phyloP scores from a whole-genome alignment of 1,284 basidiomycete genomes.

The Pascua guehoae region DNA sequence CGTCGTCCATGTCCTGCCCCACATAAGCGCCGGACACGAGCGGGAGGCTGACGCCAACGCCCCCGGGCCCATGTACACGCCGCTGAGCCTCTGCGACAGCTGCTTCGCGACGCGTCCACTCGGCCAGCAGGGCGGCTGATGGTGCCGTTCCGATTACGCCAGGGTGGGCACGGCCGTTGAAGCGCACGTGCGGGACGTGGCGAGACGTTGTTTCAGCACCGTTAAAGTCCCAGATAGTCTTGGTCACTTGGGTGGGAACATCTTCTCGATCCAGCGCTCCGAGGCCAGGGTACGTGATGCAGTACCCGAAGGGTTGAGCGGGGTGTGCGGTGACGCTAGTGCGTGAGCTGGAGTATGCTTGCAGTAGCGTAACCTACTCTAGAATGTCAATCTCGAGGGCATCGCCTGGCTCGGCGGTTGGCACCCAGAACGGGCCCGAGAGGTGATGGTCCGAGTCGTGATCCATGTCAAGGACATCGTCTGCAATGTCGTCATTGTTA shows the following conservation, averaged over 20 bases:
- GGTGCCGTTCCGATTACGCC: slow-evolving; percentile 73
- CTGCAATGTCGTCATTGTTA: slow-evolving; percentile 64
- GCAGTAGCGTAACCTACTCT: slow-evolving; percentile 45
- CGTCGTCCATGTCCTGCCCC: slow-evolving; percentile 56
- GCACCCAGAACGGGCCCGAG: slow-evolving; percentile 68
- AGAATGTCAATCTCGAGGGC: slow-evolving; percentile 72
- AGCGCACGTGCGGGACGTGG: slow-evolving; percentile 72
- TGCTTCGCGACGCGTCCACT: slow-evolving; percentile 70
- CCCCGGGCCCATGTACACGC: slow-evolving; percentile 24
- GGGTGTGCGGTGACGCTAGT: slow-evolving; percentile 62
- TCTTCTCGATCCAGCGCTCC: slow-evolving; percentile 10
- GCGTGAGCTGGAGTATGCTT: slow-evolving; percentile 45
- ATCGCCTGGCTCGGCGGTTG: slow-evolving; percentile 72
- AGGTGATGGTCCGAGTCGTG: slow-evolving; percentile 65
- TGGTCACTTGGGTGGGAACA: slow-evolving; percentile 58
- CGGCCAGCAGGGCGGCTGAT: slow-evolving; percentile 64
- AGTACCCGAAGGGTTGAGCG: slow-evolving; percentile 75
- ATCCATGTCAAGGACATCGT: slow-evolving; percentile 28
- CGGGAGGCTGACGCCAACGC: slow-evolving; percentile 65
- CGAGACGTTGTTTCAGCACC: slow-evolving; percentile 67
- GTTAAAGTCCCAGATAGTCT: slow-evolving; percentile 76
- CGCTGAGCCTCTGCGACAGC: slow-evolving; percentile 61
- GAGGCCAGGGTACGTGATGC: slow-evolving; percentile 48
- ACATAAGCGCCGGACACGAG: slow-evolving; percentile 63
- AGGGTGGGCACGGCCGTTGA: slow-evolving; percentile 72